Evolutionary conservation across 441 rosid genomes (phyloP).

Genomic region (Theobroma grandiflorum): DNA sequence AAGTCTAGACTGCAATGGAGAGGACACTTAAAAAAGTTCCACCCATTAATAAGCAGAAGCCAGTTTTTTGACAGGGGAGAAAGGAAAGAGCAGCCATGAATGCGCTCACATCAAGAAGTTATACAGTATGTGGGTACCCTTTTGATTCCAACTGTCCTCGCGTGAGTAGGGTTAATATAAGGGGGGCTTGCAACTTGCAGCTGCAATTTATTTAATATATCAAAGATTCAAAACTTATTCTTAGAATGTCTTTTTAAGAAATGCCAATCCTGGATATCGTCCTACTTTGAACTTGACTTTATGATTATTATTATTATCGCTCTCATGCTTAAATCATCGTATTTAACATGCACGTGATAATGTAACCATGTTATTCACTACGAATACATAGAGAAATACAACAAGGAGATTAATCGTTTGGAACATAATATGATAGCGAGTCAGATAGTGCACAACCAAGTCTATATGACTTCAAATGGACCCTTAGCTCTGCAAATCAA

Average conservation of each 20-base stretch:
- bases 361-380: not conserved
- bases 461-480: constrained; percentile 19
- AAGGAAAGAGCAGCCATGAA: not conserved
- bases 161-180: not conserved
- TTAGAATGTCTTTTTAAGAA: too few relatives aligned
- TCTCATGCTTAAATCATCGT: too few relatives aligned
- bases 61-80: not conserved
- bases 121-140: not conserved
- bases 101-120: not conserved
- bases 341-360: too few relatives aligned
- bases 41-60: not conserved
- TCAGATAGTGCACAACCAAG: not conserved
- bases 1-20: not conserved
- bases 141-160: not conserved
- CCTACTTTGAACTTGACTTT: too few relatives aligned
- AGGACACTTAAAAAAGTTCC: not conserved
- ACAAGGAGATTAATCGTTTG: not conserved
- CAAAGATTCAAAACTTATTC: too few relatives aligned
- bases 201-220: too few relatives aligned
- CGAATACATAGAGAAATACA: not conserved
- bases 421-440: not conserved
- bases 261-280: too few relatives aligned
- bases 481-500: constrained; percentile 21
- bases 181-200: not conserved
- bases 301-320: too few relatives aligned